Conservation (phyloP, 1,284 basidiomycete genomes). For the Neolentinus lepideus region DNA sequence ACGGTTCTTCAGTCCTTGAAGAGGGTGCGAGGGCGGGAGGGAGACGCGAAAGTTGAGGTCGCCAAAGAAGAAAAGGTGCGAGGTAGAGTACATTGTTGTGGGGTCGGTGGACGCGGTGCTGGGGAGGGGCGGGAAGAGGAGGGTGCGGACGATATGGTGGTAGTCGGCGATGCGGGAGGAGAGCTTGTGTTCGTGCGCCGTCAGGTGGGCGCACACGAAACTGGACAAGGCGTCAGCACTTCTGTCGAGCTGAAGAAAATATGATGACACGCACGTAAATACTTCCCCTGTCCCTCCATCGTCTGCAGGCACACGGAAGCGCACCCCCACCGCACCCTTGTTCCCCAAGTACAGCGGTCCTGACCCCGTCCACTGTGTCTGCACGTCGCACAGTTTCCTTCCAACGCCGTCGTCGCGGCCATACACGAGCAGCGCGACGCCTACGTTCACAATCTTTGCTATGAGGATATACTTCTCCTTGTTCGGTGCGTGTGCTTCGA, state of each 20-base stretch:
- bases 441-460: conserved; percentile 71
- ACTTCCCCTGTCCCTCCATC: conserved; percentile 60
- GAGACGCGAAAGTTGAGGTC: conserved; percentile 87
- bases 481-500: conserved; percentile 60
- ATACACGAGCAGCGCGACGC: conserved; percentile 77
- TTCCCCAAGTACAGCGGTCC: conserved; percentile 85
- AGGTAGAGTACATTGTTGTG: conserved; percentile 72
- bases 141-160: conserved; percentile 71
- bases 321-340: conserved; percentile 89
- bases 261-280: conserved; percentile 65
- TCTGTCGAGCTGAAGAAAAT: conserved; percentile 1
- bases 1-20: conserved; percentile 23
- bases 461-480: conserved; percentile 67
- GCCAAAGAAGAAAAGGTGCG: conserved; percentile 82
- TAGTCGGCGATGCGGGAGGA: conserved; percentile 75
- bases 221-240: conserved; percentile 33
- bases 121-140: conserved; percentile 68
- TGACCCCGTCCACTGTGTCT: conserved; percentile 71
- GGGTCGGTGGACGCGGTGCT: conserved; percentile 27
- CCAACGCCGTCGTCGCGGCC: conserved; percentile 65
- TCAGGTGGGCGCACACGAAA: conserved; percentile 89
- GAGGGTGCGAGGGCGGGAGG: conserved; percentile 42
- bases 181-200: conserved; percentile 77
- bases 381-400: conserved; percentile 53
- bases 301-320: conserved; percentile 63